phyloP scores from a whole-genome alignment of 139 green algal genomes.

The Chlorella vulgaris region DNA sequence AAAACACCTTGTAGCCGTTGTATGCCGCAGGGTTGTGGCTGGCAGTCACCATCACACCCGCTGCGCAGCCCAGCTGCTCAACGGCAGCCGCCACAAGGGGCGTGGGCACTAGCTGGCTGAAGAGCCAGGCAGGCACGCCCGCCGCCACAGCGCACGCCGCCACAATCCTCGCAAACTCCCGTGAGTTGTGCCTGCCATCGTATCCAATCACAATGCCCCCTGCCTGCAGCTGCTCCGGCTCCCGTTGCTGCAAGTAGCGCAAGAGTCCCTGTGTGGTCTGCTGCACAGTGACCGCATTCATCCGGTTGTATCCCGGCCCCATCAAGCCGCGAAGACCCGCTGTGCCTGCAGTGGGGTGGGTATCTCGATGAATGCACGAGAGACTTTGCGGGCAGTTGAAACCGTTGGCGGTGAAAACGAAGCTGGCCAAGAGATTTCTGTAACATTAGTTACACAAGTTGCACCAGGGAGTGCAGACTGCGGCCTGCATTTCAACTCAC shows the following conservation, averaged over 20 bases:
- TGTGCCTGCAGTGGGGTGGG: constrained; percentile 70
- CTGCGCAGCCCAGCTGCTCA: constrained; percentile 60
- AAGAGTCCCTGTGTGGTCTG: constrained; percentile 79
- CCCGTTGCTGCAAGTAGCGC: constrained; percentile 44
- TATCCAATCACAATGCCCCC: constrained; percentile 45
- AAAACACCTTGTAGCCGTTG: constrained; percentile 88
- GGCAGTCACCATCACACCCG: constrained; percentile 83
- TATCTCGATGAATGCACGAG: no score
- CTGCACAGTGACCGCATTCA: constrained; percentile 78
- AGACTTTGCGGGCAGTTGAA: neutral
- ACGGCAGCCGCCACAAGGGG: constrained; percentile 20
- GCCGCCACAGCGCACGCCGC: constrained; percentile 57
- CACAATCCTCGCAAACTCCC: constrained; percentile 58
- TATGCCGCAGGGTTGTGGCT: constrained; percentile 86
- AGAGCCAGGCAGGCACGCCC: constrained; percentile 53
- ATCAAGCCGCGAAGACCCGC: constrained; percentile 74
- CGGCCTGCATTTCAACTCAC: no score
- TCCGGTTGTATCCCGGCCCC: constrained; percentile 73
- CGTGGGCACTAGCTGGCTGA: constrained; percentile 48
- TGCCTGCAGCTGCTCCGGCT: constrained; percentile 5
- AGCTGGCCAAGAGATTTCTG: no score
- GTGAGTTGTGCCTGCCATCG: constrained; percentile 62
- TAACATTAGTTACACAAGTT: no score
- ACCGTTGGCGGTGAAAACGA: no score
- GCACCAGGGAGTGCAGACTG: no score